Evolutionary conservation across 495 filamentous ascomycete species (phyloP).

Genomic region (Tetracladium marchalianum): DNA sequence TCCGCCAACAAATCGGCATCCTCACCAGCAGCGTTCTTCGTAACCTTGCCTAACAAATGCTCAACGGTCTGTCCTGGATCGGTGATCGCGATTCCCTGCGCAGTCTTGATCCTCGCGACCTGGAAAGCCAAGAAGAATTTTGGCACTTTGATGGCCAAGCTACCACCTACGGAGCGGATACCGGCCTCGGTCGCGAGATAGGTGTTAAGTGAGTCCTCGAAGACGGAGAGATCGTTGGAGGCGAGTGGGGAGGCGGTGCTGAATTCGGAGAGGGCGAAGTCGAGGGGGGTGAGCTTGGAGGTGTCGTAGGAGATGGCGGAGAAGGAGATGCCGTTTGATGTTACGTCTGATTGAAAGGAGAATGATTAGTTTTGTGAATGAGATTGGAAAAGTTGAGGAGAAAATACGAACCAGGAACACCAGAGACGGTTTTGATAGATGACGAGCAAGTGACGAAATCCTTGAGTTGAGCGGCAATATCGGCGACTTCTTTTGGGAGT

Average conservation of each 20-base stretch:
- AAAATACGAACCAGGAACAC: background rate
- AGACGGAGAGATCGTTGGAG: slow-evolving; percentile 26
- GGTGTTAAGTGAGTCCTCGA: slow-evolving; percentile 32
- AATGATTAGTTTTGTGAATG: background rate
- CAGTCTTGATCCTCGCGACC: slow-evolving; percentile 37
- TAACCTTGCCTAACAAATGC: slow-evolving; percentile 36
- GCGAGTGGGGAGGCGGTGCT: slow-evolving; percentile 31
- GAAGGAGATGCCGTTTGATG: slow-evolving; percentile 30
- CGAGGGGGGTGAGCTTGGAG: slow-evolving; percentile 24
- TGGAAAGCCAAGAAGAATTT: slow-evolving; percentile 42
- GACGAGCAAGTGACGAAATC: slow-evolving; percentile 29
- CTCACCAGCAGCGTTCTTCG: slow-evolving; percentile 33
- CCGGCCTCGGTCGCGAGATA: slow-evolving; percentile 41
- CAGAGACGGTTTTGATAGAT: slow-evolving; percentile 24
- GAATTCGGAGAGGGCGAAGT: slow-evolving; percentile 33
- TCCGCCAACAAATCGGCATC: too few species aligned
- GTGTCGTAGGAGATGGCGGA: slow-evolving; percentile 35
- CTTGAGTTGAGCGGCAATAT: slow-evolving; percentile 18
- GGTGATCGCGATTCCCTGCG: slow-evolving; percentile 34
- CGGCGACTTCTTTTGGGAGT: slow-evolving; percentile 27
- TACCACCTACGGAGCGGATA: slow-evolving; percentile 32
- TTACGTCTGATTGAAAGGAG: slow-evolving; percentile 30
- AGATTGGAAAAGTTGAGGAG: slow-evolving; percentile 1
- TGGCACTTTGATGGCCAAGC: slow-evolving; percentile 35
- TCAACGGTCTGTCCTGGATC: slow-evolving; percentile 33